Percentiles rank a stretch among this genome's conserved stretches.
These are phyloP conservation scores for Styphnolobium japonicum DNA, from an alignment of 306 rosid species.

Conservation along the genomic window DNA sequence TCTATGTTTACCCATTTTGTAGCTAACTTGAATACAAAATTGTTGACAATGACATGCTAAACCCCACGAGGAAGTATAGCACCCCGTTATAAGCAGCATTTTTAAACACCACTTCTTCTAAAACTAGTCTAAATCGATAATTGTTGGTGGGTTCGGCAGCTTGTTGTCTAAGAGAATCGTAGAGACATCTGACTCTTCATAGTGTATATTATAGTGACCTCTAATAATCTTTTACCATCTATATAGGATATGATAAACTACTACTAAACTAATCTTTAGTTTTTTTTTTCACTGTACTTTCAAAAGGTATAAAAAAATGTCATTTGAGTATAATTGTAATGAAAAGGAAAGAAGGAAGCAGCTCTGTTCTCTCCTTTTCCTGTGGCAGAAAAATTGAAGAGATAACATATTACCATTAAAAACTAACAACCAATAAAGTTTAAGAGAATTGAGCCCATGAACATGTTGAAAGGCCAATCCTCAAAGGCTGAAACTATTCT, in stretches of 20 bases:
- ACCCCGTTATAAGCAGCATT: not conserved
- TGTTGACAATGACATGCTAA: slow-evolving; percentile 25
- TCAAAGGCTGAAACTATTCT: not conserved
- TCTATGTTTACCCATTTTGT: slow-evolving; percentile 35
- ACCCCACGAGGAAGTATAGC: slow-evolving; percentile 5
- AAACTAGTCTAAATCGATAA: not conserved
- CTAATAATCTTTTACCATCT: not conserved
- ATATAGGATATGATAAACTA: not conserved
- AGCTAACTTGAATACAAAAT: slow-evolving; percentile 20
- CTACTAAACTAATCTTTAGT: not conserved
- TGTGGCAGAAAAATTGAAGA: not conserved
- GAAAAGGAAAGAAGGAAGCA: not conserved
- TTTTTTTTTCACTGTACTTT: not conserved
- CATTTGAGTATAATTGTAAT: not conserved
- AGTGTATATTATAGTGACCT: not conserved
- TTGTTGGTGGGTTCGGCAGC: not conserved
- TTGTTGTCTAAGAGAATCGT: not conserved
- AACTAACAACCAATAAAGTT: not conserved
- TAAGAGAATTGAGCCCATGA: not conserved
- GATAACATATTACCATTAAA: not conserved
- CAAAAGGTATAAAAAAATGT: not conserved
- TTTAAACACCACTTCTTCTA: not conserved
- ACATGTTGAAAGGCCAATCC: slow-evolving; percentile 34
- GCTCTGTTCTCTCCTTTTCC: not conserved
- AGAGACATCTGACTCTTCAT: not conserved